A percentile compares a stretch with the other conserved stretches of the same genome.
Evolutionary conservation across 495 filamentous ascomycete species (phyloP).

Genomic region (Hypomontagnella monticulosa): DNA sequence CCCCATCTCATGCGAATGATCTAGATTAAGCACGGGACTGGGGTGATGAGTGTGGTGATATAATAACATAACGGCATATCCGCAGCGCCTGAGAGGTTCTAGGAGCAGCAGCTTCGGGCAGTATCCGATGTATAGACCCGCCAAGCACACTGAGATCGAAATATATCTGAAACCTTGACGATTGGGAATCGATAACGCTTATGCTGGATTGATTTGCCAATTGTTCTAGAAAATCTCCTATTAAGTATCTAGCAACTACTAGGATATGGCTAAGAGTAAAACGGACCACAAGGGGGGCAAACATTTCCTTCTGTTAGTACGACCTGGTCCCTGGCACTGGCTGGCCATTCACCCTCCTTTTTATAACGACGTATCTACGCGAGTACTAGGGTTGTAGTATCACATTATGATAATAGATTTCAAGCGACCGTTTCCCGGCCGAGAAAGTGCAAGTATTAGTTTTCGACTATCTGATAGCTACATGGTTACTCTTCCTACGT

Average conservation of each 20-base stretch:
- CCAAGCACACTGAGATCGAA: neutral
- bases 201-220: neutral
- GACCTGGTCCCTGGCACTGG: constrained; percentile 18
- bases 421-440: constrained; percentile 5
- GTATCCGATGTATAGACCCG: neutral
- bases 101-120: neutral
- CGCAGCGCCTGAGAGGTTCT: neutral
- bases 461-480: too few species aligned
- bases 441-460: neutral
- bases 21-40: constrained; percentile 22
- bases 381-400: constrained; percentile 6
- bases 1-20: constrained; percentile 26
- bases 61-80: neutral
- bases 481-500: neutral
- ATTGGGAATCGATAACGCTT: neutral
- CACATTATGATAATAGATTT: constrained; percentile 10
- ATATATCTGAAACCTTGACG: constrained; percentile 1
- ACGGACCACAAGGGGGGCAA: neutral
- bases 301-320: neutral
- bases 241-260: neutral
- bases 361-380: neutral
- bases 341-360: constrained; percentile 19
- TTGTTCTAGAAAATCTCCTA: constrained; percentile 11
- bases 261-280: neutral
- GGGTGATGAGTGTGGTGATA: neutral